Conservation (phyloP, 148 eudicot genomes). For the Silene latifolia region DNA sequence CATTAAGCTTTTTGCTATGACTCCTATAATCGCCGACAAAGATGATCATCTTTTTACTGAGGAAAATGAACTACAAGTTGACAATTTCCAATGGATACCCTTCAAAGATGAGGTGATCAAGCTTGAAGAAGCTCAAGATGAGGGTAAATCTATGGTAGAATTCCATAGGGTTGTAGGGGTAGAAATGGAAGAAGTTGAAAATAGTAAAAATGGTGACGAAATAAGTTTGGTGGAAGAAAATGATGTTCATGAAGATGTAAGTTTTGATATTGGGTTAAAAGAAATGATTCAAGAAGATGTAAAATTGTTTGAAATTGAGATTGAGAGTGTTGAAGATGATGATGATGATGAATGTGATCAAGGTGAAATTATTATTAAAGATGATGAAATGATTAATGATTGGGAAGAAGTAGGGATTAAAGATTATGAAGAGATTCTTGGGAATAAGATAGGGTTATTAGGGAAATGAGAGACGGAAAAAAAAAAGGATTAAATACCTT, state of each 20-base stretch:
- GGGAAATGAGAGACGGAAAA: neutral
- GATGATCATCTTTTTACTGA: constrained; percentile 11
- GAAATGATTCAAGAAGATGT: neutral
- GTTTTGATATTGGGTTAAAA: too few species aligned
- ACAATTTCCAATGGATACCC: constrained; percentile 25
- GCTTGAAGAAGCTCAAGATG: constrained; percentile 14
- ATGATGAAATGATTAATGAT: constrained; percentile 23
- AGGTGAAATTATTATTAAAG: neutral
- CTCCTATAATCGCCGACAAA: constrained; percentile 4
- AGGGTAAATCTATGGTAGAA: constrained; percentile 21
- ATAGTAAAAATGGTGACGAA: neutral
- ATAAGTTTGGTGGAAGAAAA: neutral
- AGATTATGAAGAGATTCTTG: constrained; percentile 32
- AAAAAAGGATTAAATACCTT: too few species aligned
- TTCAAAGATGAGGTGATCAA: constrained; percentile 21
- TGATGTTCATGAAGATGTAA: neutral
- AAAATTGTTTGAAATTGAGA: constrained; percentile 26
- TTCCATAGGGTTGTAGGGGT: constrained; percentile 16
- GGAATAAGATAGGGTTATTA: neutral
- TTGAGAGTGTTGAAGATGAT: constrained; percentile 20
- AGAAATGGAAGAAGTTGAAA: constrained; percentile 16
- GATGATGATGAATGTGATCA: neutral
- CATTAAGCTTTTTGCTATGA: constrained; percentile 23
- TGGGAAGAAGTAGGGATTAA: constrained; percentile 31
- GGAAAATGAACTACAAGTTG: constrained; percentile 8